Evolutionary conservation across 768 basidiomycete species (phyloP).

Genomic region (Dacryopinax primogenitus): DNA sequence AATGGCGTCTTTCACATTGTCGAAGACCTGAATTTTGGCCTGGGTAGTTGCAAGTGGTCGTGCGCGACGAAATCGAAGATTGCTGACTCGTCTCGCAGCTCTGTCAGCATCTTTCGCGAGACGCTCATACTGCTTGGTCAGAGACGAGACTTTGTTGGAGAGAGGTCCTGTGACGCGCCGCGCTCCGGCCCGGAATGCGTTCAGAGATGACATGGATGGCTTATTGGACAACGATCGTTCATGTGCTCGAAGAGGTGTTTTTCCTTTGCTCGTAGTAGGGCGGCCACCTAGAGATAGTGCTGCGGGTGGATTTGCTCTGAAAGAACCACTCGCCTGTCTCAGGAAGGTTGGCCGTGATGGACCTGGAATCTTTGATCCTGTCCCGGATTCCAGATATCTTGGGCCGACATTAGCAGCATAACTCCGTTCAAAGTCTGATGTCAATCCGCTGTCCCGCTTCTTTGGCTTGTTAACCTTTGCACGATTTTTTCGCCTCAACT

Average conservation of each 20-base stretch:
- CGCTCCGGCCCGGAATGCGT: background rate
- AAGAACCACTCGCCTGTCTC: background rate
- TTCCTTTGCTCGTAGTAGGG: constrained; percentile 21
- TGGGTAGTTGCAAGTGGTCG: constrained; percentile 82
- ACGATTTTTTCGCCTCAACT: constrained; percentile 18
- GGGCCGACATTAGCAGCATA: constrained; percentile 90
- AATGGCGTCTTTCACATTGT: constrained; percentile 84
- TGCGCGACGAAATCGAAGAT: constrained; percentile 72
- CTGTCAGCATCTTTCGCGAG: constrained; percentile 62
- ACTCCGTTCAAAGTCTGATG: constrained; percentile 78
- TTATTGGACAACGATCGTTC: background rate
- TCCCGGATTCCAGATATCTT: constrained; percentile 37
- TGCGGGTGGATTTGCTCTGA: background rate
- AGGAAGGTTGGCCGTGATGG: background rate
- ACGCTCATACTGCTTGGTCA: constrained; percentile 82
- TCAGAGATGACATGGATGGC: constrained; percentile 1
- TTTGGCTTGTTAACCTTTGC: constrained; percentile 10
- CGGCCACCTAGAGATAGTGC: background rate
- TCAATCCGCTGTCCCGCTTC: constrained; percentile 40
- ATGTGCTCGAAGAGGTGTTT: constrained; percentile 17
- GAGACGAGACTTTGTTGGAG: constrained; percentile 62
- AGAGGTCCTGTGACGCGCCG: background rate
- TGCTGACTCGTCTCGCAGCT: constrained; percentile 64
- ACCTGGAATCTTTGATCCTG: constrained; percentile 8
- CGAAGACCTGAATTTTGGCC: constrained; percentile 76